Evolutionary conservation across 1,139 yeast species (phyloP), one percentile per base, ranked within the genome.

Genomic region (Tardiomyces depauwii): DNA sequence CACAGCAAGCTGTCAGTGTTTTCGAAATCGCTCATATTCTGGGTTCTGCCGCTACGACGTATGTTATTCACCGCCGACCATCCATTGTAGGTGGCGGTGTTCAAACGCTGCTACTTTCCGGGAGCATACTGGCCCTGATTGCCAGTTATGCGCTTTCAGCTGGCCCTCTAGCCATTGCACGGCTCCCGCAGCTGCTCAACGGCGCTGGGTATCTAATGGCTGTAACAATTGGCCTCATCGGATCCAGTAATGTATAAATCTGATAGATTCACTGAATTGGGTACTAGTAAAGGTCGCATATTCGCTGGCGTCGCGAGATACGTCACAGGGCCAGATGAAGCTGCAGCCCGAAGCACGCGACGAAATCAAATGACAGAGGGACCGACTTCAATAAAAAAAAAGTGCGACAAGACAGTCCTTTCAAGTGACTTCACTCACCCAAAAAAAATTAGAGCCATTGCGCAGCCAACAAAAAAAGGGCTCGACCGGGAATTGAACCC

Each of bases 1-100:
- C 61, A 12, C 48, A 58, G 42, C 57, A 59, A 10, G 63, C 65
- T 41, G 56, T 66, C 1, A 55, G 66, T 1, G 51, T 55, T 32
- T 53, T 59, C 44, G 64, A 64, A 46, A 47, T 64, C 13, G 42
- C 56, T 5, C 54, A 66, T 5, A 54, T 58, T 2, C 50, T 64
- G 11, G 69, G 70, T 1, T 48, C 55, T 0, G 52, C 60, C 18
- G 42, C 57, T 2, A 40, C 56, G 16, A 57, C 59, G 11, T 51
- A 49, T 38, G 46, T 52, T 28, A 25, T 58, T 12, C 21, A 42
- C 28, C 39, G 30, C 33, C 33, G 27, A 6, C 42, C 42, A n/a
- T 39, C 21, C 27, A 44, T 40, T 4, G 32, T 5, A 7, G 25
- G 7, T 21, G 25, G 25, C 25, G 7, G 25, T 21, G 25, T 21